These are phyloP conservation scores for Coniochaeta prunicola DNA, from an alignment of 2,329 filamentous ascomycete species.

Conservation along the genomic window DNA sequence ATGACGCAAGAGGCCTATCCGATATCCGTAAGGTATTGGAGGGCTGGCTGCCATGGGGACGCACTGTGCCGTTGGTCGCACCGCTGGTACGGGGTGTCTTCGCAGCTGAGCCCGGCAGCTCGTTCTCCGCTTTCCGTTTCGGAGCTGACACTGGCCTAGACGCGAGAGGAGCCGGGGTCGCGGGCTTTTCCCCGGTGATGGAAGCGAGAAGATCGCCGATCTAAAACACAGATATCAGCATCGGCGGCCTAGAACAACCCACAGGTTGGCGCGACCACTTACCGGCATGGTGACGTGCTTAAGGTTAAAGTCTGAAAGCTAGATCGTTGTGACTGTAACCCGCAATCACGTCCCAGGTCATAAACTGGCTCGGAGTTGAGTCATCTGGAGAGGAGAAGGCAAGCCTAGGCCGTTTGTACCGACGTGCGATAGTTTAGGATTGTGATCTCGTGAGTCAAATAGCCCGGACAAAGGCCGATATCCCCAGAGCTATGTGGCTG, in stretches of 20 bases:
- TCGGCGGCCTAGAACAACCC: not conserved
- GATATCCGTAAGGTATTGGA: conserved; percentile 1
- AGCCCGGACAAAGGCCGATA: not conserved
- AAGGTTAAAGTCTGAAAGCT: not conserved
- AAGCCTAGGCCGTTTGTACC: not conserved
- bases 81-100: conserved; percentile 34
- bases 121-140: conserved; percentile 53
- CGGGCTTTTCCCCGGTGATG: conserved; percentile 48
- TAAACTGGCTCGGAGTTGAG: conserved; percentile 11
- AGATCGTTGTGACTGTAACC: conserved; percentile 1
- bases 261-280: conserved; percentile 11
- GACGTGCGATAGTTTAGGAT: not conserved
- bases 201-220: conserved; percentile 54
- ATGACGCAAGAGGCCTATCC: not conserved
- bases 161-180: conserved; percentile 23
- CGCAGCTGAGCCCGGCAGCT: conserved; percentile 29
- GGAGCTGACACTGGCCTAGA: conserved; percentile 22
- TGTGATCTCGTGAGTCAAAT: not conserved
- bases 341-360: conserved; percentile 17
- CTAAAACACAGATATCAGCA: conserved; percentile 21
- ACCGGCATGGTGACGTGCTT: conserved; percentile 27
- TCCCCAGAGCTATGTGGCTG: not conserved
- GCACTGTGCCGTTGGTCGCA: conserved; percentile 12
- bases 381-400: conserved; percentile 5
- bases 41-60: not conserved